A percentile compares a stretch with the other conserved stretches of the same genome.
These are phyloP conservation scores for Trapa incisa DNA, from an alignment of 345 rosid species.

Conservation along the genomic window DNA sequence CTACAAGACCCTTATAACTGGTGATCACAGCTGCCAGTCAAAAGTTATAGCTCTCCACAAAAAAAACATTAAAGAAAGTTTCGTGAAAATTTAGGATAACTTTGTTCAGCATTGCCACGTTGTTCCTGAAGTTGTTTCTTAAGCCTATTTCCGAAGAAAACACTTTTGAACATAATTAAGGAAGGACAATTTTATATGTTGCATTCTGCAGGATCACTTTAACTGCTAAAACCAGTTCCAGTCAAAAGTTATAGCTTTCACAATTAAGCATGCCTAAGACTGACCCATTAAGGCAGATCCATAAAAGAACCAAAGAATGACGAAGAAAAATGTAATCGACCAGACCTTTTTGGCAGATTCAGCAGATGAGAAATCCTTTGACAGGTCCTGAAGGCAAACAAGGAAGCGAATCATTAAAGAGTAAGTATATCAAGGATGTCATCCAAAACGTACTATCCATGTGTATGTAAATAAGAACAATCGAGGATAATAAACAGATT, in stretches of 20 bases:
- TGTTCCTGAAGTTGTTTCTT: no score
- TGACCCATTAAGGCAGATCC: background rate
- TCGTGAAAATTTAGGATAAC: background rate
- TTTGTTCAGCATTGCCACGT: background rate
- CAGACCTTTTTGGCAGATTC: slow-evolving; percentile 58
- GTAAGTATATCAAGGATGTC: background rate
- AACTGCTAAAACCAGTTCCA: background rate
- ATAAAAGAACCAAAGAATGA: background rate
- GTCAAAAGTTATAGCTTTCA: background rate
- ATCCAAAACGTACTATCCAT: background rate
- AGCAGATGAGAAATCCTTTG: slow-evolving; percentile 39
- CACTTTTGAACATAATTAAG: background rate
- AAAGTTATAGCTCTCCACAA: background rate
- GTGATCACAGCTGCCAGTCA: background rate
- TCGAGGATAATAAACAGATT: background rate
- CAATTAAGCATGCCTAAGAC: background rate
- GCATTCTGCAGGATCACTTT: background rate
- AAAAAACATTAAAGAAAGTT: background rate
- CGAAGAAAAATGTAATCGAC: background rate
- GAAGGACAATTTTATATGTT: background rate
- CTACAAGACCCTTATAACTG: background rate
- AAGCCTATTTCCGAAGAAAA: background rate
- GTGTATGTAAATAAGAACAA: background rate
- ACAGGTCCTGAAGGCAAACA: slow-evolving; percentile 34
- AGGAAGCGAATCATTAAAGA: background rate